Evolutionary conservation across 1,284 basidiomycete species (phyloP).

Genomic region (Rhodotorula mucilaginosa): DNA sequence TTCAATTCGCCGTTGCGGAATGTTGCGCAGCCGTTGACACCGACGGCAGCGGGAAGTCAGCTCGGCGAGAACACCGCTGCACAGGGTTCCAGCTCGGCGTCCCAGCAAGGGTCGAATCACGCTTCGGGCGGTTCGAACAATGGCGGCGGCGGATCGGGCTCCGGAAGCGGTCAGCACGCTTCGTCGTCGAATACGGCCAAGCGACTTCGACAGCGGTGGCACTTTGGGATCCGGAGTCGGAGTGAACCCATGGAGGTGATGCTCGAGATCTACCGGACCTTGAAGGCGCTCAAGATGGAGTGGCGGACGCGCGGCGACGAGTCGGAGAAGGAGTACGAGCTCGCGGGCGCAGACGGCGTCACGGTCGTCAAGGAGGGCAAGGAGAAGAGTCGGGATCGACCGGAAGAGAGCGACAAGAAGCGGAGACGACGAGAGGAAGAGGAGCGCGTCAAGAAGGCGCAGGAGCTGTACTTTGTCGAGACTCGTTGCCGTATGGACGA

Average conservation of each 20-base stretch:
- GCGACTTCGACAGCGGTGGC: conserved; percentile 65
- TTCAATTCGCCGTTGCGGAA: conserved; percentile 35
- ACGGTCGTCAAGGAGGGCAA: conserved; percentile 32
- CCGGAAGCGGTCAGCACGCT: neutral
- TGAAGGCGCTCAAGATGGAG: conserved; percentile 92
- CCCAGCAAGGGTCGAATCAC: neutral
- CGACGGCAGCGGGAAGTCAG: conserved; percentile 18
- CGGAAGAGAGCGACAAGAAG: conserved; percentile 48
- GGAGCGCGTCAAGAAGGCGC: conserved; percentile 52
- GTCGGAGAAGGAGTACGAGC: conserved; percentile 39
- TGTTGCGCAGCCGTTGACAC: conserved; percentile 38
- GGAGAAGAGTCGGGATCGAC: conserved; percentile 17
- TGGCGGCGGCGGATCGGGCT: neutral
- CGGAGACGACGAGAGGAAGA: conserved; percentile 50
- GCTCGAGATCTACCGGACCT: conserved; percentile 94
- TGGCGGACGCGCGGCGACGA: conserved; percentile 57
- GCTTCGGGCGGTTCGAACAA: neutral
- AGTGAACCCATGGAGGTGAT: conserved; percentile 99
- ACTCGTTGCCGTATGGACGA: conserved; percentile 84
- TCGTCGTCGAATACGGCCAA: conserved; percentile 17
- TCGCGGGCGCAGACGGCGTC: conserved; percentile 46
- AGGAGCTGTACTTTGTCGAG: conserved; percentile 86
- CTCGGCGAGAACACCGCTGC: neutral
- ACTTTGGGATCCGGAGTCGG: conserved; percentile 93
- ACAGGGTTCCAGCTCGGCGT: too few species aligned